Evolutionary conservation across 768 basidiomycete genomes (phyloP).

Genomic region (Kwoniella sp.): DNA sequence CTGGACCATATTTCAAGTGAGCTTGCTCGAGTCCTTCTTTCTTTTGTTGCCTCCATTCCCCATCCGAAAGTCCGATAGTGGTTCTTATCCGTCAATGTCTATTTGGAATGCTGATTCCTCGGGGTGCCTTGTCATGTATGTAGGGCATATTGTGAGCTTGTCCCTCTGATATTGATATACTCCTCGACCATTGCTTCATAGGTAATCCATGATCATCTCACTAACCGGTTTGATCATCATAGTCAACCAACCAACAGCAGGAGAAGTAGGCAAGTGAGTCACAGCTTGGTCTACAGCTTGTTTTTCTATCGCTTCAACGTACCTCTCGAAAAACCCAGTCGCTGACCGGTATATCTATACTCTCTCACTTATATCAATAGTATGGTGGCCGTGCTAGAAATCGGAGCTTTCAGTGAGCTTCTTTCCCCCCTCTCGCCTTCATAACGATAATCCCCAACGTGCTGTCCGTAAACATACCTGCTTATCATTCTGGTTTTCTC

Average conservation of each 20-base stretch:
- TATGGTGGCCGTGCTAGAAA: slow-evolving; percentile 92
- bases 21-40: slow-evolving; percentile 3
- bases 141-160: slow-evolving; percentile 22
- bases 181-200: too few relatives aligned
- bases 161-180: too few relatives aligned
- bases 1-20: slow-evolving; percentile 55
- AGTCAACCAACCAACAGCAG: slow-evolving; percentile 70
- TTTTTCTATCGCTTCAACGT: too few relatives aligned
- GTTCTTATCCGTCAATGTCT: too few relatives aligned
- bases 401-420: slow-evolving; percentile 80
- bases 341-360: background rate
- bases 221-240: background rate
- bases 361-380: slow-evolving; percentile 8
- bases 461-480: background rate
- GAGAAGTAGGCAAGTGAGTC: slow-evolving; percentile 71
- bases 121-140: background rate
- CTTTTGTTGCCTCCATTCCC: too few relatives aligned
- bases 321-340: background rate
- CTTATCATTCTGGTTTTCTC: background rate
- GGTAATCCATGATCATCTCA: too few relatives aligned
- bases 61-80: too few relatives aligned
- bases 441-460: background rate
- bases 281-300: too few relatives aligned
- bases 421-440: background rate
- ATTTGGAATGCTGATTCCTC: too few relatives aligned